phyloP scores from a whole-genome alignment of 2,329 filamentous ascomycete genomes.

The Ceratocystis alfenasii region DNA sequence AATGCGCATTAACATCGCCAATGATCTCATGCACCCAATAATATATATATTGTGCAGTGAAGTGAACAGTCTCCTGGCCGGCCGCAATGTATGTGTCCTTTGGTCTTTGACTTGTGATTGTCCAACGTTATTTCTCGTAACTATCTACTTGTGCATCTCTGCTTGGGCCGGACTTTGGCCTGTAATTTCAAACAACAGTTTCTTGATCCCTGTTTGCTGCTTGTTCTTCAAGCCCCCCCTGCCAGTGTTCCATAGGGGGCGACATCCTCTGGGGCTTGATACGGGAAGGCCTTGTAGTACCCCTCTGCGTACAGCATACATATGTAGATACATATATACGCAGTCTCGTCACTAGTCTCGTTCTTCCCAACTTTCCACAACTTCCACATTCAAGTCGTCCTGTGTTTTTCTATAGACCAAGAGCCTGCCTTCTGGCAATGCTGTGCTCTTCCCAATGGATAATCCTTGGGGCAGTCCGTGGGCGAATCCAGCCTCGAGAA shows the following conservation, averaged over 20 bases:
- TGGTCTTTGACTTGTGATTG: neutral
- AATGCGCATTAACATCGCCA: neutral
- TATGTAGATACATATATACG: neutral
- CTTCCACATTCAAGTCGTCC: neutral
- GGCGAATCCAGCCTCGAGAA: slow-evolving; percentile 31
- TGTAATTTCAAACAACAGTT: neutral
- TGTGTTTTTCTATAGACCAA: neutral
- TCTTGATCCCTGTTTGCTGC: slow-evolving; percentile 8
- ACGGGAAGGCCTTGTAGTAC: neutral
- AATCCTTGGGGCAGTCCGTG: slow-evolving; percentile 54
- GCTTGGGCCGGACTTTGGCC: neutral
- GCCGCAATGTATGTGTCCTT: too few relatives aligned
- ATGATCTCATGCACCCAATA: neutral
- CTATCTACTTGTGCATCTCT: neutral
- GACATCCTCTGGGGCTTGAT: neutral
- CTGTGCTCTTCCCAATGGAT: slow-evolving; percentile 36
- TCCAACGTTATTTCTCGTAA: neutral
- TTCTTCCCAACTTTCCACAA: neutral
- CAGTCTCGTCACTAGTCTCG: neutral
- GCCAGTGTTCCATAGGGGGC: slow-evolving; percentile 3
- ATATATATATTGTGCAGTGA: neutral
- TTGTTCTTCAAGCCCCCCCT: slow-evolving; percentile 10
- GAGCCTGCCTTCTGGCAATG: slow-evolving; percentile 14
- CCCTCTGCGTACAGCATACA: neutral
- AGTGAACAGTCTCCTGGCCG: too few relatives aligned